Base-by-base conservation (phyloP, 2,329 filamentous ascomycete species). In the Neonectria magnoliae region DNA sequence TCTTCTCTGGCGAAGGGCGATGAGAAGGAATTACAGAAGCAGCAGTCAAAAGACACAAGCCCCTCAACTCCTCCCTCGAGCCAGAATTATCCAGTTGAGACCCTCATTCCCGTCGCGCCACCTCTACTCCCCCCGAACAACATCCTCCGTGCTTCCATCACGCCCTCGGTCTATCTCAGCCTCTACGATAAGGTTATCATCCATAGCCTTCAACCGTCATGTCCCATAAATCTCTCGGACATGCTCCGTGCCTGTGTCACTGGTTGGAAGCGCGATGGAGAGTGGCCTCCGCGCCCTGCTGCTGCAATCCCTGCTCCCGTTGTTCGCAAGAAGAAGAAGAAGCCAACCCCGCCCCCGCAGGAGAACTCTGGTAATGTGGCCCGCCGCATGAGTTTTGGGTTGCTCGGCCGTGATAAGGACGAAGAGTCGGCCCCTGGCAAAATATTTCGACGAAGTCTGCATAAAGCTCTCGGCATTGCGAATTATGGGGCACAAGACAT, bases 131-230 rank as follows among this genome's bases (percentile, higher is more conserved):
- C 93, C 6, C 82, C 87, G 1, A 84, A 86, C 51, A 94, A 97
- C 75, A 86, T 90, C 0, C 89, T 97, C 78, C 91, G 94, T 60
- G 86, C 89, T 31, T 91, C 89, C 33, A 96, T 98, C 72, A 90
- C 85, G 0, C 88, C 92, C 0, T 81, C 86, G 16, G 86, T 91
- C 60, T 97, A 98, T 78, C 82, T 90, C 0, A 92, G 91, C 51
- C 93, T 98, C 61, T 98, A 97, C 82, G 91, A 92, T 76, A 97
- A 97, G 80, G 91, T 97, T 55, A 90, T 98, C 45, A 78, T 94
- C 1, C 90, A 95, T 73, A 87, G 85, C 41, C 87, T 96, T 68
- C 93, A 93, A 3, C 95, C 95, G 0, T 91, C 91, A 1, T 93
- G 97, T 16, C 95, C 95, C 4, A 91, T 98, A 74, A 98, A 97